Evolutionary conservation across 306 rosid genomes (phyloP), one percentile per base, ranked within the genome.

Genomic region (Prunus dulcis): DNA sequence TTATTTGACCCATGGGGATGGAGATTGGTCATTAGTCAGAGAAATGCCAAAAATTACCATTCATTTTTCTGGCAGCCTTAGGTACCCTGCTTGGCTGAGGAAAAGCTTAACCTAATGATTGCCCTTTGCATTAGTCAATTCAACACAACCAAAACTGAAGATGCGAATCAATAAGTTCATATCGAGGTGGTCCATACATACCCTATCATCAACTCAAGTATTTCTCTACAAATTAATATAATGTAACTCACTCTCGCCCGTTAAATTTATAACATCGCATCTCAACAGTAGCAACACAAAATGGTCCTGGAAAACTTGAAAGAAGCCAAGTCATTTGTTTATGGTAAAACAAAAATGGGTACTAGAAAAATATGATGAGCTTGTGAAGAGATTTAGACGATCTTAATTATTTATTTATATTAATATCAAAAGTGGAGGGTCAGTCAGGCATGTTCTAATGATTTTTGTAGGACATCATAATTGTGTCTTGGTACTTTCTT

Each of bases 401-500:
- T 58, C n/a, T 67, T 47, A 20, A 56, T 56, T 56, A 12, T 5
- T n/a, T 56, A 56, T 20, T 58, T 3, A 12, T 73, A 60, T 45
- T 19, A 49, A 30, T 28, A 43, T 51, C 7, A 67, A 74, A 69
- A 67, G 72, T 52, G 15, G 50, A 69, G 65, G 55, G 64, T 61
- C 74, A 63, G 47, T 6, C 43, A 7, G 76, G 60, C 61, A 19
- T 74, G 80, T 71, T 64, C 57, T 79, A 76, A 86, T 86, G 74
- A 80, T 65, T 58, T 80, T 30, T 65, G 77, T 15, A 73, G 72
- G 49, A 82, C 80, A 63, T 12, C 71, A 86, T 86, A 57, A 86
- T 83, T 75, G 79, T 81, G 89, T 78, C 79, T 53, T 61, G 62
- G 81, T 80, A 71, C 81, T 73, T 84, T 64, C 80, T 79, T 83